Conservation (phyloP, 2,329 filamentous ascomycete genomes). For the Amesomyces nigricolor region DNA sequence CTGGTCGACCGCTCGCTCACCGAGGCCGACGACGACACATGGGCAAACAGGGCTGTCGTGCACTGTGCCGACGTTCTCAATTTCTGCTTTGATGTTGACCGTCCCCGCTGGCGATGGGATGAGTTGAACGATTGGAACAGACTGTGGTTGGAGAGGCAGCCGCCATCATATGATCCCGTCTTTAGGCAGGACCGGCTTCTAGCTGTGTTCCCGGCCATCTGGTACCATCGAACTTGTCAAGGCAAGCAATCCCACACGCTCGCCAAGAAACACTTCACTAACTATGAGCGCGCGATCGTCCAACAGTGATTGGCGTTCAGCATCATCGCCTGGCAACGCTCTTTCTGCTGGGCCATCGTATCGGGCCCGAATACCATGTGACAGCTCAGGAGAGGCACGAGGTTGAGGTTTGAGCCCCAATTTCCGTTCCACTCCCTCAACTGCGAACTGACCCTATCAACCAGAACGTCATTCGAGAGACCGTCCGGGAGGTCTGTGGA, state of each 20-base stretch:
- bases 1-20: slow-evolving; percentile 48
- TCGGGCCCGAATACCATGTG: slow-evolving; percentile 29
- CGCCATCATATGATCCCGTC: slow-evolving; percentile 50
- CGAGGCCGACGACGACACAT: slow-evolving; percentile 44
- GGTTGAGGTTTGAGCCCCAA: slow-evolving; percentile 2
- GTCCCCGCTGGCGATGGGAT: slow-evolving; percentile 34
- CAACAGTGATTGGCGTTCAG: slow-evolving; percentile 51
- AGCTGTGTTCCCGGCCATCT: slow-evolving; percentile 50
- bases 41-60: slow-evolving; percentile 57
- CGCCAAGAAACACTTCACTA: background rate
- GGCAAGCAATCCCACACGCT: slow-evolving; percentile 31
- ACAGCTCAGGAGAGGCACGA: slow-evolving; percentile 27
- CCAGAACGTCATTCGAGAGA: slow-evolving; percentile 40
- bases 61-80: slow-evolving; percentile 60
- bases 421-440: background rate
- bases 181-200: slow-evolving; percentile 31
- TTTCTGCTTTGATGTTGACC: slow-evolving; percentile 50
- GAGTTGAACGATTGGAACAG: slow-evolving; percentile 41
- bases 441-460: slow-evolving; percentile 4
- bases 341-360: slow-evolving; percentile 52
- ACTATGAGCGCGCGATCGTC: background rate
- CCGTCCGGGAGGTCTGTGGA: slow-evolving; percentile 52
- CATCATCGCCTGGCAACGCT: slow-evolving; percentile 55
- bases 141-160: slow-evolving; percentile 43
- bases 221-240: slow-evolving; percentile 52